Conservation (phyloP, 192 early-diverging fungal species). For the Linnemannia exigua region DNA sequence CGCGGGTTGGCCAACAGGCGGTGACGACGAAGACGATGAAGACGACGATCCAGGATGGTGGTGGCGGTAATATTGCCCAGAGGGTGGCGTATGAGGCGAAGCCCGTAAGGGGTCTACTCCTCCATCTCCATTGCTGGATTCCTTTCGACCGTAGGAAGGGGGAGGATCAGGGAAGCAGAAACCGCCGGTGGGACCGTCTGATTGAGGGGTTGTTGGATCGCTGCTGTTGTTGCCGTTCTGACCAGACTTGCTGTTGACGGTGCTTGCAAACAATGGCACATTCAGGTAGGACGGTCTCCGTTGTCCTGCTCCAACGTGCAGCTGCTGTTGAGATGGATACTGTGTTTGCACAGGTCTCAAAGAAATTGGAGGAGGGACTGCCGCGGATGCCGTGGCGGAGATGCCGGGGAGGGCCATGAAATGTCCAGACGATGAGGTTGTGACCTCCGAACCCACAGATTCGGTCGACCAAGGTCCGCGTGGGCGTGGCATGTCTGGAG, state of each 20-base stretch:
- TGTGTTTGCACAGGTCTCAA: background rate
- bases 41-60: background rate
- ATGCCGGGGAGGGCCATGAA: slow-evolving; percentile 32
- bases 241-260: background rate
- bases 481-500: slow-evolving; percentile 30
- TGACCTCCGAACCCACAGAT: background rate
- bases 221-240: background rate
- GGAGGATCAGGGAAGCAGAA: background rate
- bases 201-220: background rate
- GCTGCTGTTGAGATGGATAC: background rate
- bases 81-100: background rate
- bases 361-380: background rate
- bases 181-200: background rate
- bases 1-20: background rate
- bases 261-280: background rate
- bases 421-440: slow-evolving; percentile 22
- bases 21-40: background rate
- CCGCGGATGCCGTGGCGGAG: background rate
- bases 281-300: background rate
- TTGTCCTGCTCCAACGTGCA: background rate
- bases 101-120: background rate
- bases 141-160: background rate
- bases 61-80: background rate
- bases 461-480: slow-evolving; percentile 8
- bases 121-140: background rate